Evolutionary conservation across 2,329 filamentous ascomycete species (phyloP).

Genomic region (Hyphodiscus sp.): DNA sequence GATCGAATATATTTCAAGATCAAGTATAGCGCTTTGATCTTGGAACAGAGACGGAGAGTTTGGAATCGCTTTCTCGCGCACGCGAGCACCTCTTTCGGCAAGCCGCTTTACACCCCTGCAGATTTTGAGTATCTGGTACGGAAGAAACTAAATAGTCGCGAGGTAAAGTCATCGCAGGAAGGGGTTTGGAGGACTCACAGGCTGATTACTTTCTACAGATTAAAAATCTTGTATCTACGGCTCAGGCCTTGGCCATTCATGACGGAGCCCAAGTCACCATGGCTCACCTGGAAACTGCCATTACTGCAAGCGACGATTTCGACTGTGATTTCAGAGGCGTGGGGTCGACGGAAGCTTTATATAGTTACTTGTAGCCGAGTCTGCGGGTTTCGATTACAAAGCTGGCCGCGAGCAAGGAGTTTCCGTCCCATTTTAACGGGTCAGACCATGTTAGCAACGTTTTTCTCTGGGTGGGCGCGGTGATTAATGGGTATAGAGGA

Average conservation of each 20-base stretch:
- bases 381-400: too few species aligned
- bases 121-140: neutral
- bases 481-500: too few species aligned
- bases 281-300: too few species aligned
- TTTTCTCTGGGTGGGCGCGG: too few species aligned
- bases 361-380: too few species aligned
- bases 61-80: neutral
- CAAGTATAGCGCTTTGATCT: slow-evolving; percentile 6
- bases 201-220: neutral
- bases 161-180: neutral
- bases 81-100: neutral
- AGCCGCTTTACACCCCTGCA: neutral
- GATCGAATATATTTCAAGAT: slow-evolving; percentile 13
- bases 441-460: too few species aligned
- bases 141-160: neutral
- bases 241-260: neutral
- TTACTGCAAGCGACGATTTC: too few species aligned
- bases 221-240: slow-evolving; percentile 1
- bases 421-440: neutral
- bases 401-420: neutral
- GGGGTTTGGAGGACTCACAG: too few species aligned
- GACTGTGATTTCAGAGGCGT: too few species aligned
- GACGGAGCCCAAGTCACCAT: too few species aligned
- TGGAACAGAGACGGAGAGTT: neutral
- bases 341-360: too few species aligned